phyloP scores from a whole-genome alignment of 805 yeast species.

The Saturnispora serradocipensis region DNA sequence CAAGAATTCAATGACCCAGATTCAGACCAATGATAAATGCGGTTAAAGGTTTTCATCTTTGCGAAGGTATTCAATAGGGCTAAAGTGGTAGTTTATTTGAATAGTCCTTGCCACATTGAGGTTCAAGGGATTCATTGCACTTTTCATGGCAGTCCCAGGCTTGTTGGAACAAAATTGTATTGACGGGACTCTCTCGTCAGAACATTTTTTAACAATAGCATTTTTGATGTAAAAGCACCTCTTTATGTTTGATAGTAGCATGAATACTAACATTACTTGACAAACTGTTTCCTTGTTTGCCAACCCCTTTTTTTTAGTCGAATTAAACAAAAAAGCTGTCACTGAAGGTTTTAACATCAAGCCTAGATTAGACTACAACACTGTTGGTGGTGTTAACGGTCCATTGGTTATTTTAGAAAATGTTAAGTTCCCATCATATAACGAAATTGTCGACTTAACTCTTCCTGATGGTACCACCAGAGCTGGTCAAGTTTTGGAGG shows the following conservation, averaged over 20 bases:
- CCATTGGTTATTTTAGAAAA: conserved; percentile 88
- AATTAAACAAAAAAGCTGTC: conserved; percentile 84
- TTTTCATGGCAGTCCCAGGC: not conserved
- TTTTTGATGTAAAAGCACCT: not conserved
- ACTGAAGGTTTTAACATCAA: conserved; percentile 84
- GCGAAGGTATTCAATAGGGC: not conserved
- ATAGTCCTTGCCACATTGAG: too few species aligned
- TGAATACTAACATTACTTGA: conserved; percentile 11
- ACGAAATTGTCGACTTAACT: conserved; percentile 94
- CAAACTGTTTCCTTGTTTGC: conserved; percentile 27
- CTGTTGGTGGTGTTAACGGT: conserved; percentile 97
- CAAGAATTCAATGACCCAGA: not conserved
- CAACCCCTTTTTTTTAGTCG: conserved; percentile 39
- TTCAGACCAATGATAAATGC: not conserved
- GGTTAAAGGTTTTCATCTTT: not conserved
- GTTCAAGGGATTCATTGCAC: too few species aligned
- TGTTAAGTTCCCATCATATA: conserved; percentile 82
- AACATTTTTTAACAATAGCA: not conserved
- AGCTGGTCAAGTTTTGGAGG: conserved; percentile 98
- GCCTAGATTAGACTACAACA: conserved; percentile 88
- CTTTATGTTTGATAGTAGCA: not conserved
- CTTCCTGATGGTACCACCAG: conserved; percentile 91
- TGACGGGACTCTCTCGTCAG: not conserved
- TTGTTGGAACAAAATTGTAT: too few species aligned
- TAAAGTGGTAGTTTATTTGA: not conserved